Base-by-base conservation (phyloP, 768 basidiomycete genomes). In the Kwoniella dejecticola region DNA sequence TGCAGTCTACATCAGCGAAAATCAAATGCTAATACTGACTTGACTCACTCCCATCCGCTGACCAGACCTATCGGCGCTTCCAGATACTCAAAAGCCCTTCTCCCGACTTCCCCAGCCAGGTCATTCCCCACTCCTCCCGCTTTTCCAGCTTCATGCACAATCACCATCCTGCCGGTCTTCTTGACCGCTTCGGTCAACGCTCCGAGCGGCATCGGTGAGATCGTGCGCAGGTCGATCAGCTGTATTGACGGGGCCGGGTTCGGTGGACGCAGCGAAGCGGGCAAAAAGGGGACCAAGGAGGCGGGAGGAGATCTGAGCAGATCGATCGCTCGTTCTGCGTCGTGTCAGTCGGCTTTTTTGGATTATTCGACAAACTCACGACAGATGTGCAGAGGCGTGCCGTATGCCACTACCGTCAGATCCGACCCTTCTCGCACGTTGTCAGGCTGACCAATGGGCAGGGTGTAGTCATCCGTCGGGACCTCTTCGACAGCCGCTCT, bases 401-500 rank as follows among this genome's bases (percentile, higher is more conserved):
- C 93, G 86, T 91, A 97, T 6, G 91, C 86, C 19, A 96, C 81
- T 26, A 96, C 79, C 0, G 94, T 97, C n/a, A 96, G 81, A 74
- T 96, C 93, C 10, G 85, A 82, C 3, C 93, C 94, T 0, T 84
- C 76, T 1, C 83, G 78, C 10, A 97, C 84, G 7, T 84, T 83
- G 72, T 97, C 93, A 4, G 91, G 90, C 63, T 85, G 83, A 12
- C 86, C 87, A 3, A 97, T 83, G 0, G 92, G 91, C n/a, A 97
- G 82, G 55, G 84, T 82, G 71, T 83, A 97, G 76, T 95, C 92
- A 72, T 90, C 89, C 31, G 88, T 82, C 0, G 93, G 93, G 13
- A 96, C 94, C 79, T 96, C 91, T 75, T 97, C 93, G 38, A 94
- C 85, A 70, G 93, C 86, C 45, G 92, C 93, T 50, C 93, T 87